Base-by-base conservation (phyloP, 1,284 basidiomycete species). In the Porogramme epimiltina region DNA sequence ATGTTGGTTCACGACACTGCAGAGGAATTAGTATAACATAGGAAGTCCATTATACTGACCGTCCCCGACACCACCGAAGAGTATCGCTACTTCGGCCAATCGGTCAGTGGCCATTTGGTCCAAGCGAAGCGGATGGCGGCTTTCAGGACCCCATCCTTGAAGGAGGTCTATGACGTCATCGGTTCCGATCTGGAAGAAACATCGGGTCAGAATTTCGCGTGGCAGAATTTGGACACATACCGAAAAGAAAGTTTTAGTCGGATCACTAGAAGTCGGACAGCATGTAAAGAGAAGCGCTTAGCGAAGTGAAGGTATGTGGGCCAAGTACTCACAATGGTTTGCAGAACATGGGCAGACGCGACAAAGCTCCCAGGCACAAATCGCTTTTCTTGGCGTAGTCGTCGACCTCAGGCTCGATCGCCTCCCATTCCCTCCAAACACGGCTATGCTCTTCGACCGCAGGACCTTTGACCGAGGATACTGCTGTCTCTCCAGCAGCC, bases 21-120 rank as follows among this genome's bases (percentile, higher is more conserved):
- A n/a, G n/a, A n/a, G n/a, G n/a, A n/a, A n/a, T n/a, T n/a, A n/a
- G n/a, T n/a, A 31, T 8, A 31, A 8, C 28, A 31, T 31, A 31
- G 15, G 28, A 31, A 31, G 28, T 31, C 8, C 8, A 37, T 9
- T 9, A 18, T 4, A 18, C 53, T 16, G 24, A 60, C 62, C 60
- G 24, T 64, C 62, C n/a, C 62, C 57, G 4, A 61, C 56, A 25
- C 62, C 61, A 19, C 59, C 61, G 34, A 55, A 61, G 4, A 63
- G 44, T 24, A 62, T 55, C 4, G 56, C 38, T 22, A 62, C 42
- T 5, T 26, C 25, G 8, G 37, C 19, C n/a, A n/a, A 25, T n/a
- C n/a, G n/a, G n/a, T n/a, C n/a, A n/a, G n/a, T n/a, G n/a, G n/a
- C n/a, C 4, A 50, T 28, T 3, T 56, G 40, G 10, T 37, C 11